Base-by-base conservation (phyloP, 371 early-diverging fungal species). In the Mortierella sp. region DNA sequence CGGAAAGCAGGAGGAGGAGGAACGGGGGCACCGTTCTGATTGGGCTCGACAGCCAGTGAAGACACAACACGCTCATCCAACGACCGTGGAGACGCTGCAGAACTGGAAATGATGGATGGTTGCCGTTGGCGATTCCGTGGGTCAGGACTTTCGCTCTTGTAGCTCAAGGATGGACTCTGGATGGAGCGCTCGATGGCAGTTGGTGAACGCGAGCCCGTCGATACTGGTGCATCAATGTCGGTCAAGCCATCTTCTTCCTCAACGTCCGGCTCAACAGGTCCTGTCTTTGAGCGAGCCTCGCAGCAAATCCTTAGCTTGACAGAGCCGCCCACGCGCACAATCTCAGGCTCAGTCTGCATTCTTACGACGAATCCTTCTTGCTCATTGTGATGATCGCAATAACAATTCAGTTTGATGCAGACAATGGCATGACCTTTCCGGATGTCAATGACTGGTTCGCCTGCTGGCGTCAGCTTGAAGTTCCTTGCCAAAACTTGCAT, bases 171-270 rank as follows among this genome's bases (percentile, higher is more conserved):
- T 2, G 76, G 76, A 48, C 76, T 76, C 40, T 76, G 76, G 3
- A 52, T 54, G 14, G 51, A 44, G 13, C 58, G 64, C 14, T 76
- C 76, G 28, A 64, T 16, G 2, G 25, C 49, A 0, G 57, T 22
- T 13, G 76, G 76, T 1, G 76, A 76, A 8, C 64, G 68, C 6
- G 76, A 76, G 10, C 76, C 69, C 17, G 65, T 64, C 6, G 76
- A 76, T 46, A 50, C 62, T 8, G 76, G 76, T n/a, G 76, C 76
- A 58, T 76, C 76, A 31, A 76, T 76, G 34, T 76, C 76, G 22
- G 76, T 76, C 28, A 76, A 57, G 3, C 76, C 76, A 41, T 76
- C 76, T n/a, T 76, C 76, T 7, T 76, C 76, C 22, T 76, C 76
- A 0, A 34, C 57, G 21, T 76, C 76, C 13, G 53, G 65, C 39